These are phyloP conservation scores for Geranium brycei DNA, from an alignment of 345 rosid species.

Conservation along the genomic window DNA sequence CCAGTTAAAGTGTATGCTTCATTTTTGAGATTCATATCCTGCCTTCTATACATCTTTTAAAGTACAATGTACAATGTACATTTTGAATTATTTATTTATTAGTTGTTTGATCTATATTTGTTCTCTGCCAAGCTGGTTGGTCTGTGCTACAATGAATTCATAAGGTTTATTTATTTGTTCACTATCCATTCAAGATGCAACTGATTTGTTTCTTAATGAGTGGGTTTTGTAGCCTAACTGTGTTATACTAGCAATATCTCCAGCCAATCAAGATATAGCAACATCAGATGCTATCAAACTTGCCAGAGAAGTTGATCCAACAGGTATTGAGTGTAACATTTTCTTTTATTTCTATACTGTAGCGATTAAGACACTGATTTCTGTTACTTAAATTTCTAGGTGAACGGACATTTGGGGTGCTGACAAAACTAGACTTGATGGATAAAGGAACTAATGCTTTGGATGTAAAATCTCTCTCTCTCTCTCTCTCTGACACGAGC, in stretches of 20 bases:
- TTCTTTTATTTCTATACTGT: background rate
- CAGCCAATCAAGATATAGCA: slow-evolving; percentile 95
- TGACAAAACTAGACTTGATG: slow-evolving; percentile 94
- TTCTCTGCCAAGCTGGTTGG: too few species aligned
- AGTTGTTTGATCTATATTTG: too few species aligned
- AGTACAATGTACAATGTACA: too few species aligned
- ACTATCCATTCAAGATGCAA: too few species aligned
- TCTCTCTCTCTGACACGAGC: background rate
- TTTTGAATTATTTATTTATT: too few species aligned
- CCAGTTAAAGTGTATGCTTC: too few species aligned
- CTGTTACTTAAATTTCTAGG: slow-evolving; percentile 24
- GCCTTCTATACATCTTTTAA: too few species aligned
- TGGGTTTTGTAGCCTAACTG: slow-evolving; percentile 57
- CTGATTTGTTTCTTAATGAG: too few species aligned
- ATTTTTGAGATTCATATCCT: too few species aligned
- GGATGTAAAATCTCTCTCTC: slow-evolving; percentile 39
- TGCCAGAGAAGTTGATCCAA: slow-evolving; percentile 78
- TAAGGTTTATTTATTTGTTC: too few species aligned
- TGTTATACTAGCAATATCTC: slow-evolving; percentile 85
- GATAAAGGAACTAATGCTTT: slow-evolving; percentile 95
- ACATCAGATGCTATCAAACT: slow-evolving; percentile 95
- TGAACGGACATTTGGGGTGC: slow-evolving; percentile 92
- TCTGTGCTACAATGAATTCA: too few species aligned
- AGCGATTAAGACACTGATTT: background rate
- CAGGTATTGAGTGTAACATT: slow-evolving; percentile 26